Base-by-base conservation (phyloP, 1,139 yeast genomes). In the Kluyveromyces marxianus region DNA sequence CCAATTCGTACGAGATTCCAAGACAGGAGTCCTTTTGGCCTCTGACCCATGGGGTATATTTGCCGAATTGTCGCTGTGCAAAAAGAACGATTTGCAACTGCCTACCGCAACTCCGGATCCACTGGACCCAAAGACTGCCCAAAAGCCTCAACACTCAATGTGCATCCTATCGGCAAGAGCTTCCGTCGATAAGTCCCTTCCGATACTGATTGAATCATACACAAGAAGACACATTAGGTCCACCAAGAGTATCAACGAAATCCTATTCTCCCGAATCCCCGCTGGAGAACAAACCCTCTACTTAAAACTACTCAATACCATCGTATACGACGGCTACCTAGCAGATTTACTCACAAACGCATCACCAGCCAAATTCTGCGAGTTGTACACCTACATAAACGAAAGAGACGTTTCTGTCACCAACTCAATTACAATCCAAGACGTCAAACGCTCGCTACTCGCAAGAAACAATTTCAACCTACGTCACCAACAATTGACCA, bases 1-100 rank as follows among this genome's bases (percentile, higher is more conserved):
- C 44, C 51, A 52, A 25, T 46, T 50, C 2, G 48, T 49, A 31
- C 41, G 42, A 25, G 52, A 56, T n/a, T 30, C 48, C 1, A 35
- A 41, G 7, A 41, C 51, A 1, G 39, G 45, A 6, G 29, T 46
- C 21, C 33, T 50, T 7, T 33, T 56, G 35, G 55, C 60, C 1
- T 44, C 55, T 5, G 60, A 56, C 46, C 60, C 60, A 8, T 47
- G 51, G 49, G 56, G 60, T 41, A 45, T 56, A 37, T 55, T 48
- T 46, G 52, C 55, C 14, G 56, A 55, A 44, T 46, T 56, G 7
- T 45, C 55, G 2, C 44, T 56, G 21, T 52, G 57, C 44, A 49
- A 51, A 45, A 54, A 52, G 39, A 56, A 54, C 44, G n/a, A 30
- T 4, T 38, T 56, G 26, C 41, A 46, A 26, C 45, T 51, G 33